phyloP scores from a whole-genome alignment of 23 red algal species.

The Gracilariopsis chorda region DNA sequence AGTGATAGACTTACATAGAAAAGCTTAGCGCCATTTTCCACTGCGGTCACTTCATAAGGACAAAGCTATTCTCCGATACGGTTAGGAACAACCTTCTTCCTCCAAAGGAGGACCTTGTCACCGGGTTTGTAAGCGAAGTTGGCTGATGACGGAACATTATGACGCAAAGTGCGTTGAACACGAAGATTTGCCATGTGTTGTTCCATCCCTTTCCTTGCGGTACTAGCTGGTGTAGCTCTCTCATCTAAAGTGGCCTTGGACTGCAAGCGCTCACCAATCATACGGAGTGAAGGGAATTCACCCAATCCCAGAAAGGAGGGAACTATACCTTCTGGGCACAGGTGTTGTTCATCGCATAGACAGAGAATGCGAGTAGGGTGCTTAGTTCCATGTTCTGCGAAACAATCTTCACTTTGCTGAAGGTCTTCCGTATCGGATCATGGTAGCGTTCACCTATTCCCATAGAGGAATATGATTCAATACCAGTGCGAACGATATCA shows the following conservation, averaged over 20 bases:
- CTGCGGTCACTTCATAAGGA: not conserved
- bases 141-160: not conserved
- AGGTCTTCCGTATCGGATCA: not conserved
- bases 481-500: not conserved
- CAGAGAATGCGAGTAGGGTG: not conserved
- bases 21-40: not conserved
- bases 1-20: not conserved
- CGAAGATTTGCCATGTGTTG: not conserved
- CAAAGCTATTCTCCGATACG: not conserved
- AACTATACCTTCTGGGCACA: not conserved
- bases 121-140: not conserved
- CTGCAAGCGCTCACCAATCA: not conserved
- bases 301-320: slow-evolving; percentile 7
- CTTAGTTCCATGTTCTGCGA: not conserved
- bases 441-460: not conserved
- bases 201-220: not conserved
- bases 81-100: not conserved
- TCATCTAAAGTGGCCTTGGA: not conserved
- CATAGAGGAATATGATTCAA: not conserved
- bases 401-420: not conserved
- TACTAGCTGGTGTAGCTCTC: not conserved
- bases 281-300: not conserved
- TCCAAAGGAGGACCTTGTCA: not conserved
- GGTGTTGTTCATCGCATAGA: not conserved
- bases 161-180: not conserved